Evolutionary conservation across 1,284 basidiomycete genomes (phyloP), one percentile per base, ranked within the genome.

Genomic region (Trametes pubescens): DNA sequence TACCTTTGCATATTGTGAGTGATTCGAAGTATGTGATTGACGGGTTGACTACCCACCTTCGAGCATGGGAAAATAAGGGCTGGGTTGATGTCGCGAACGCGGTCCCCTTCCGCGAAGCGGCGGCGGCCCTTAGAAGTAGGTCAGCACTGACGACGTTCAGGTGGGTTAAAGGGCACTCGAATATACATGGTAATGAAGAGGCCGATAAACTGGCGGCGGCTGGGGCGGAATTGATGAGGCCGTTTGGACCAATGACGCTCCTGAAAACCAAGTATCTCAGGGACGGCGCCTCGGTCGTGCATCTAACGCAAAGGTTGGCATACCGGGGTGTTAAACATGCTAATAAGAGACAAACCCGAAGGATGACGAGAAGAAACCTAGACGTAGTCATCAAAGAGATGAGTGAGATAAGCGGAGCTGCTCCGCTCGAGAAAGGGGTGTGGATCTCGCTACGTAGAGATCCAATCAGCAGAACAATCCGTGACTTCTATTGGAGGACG

Each of bases 11-110:
- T 3, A 65, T 67, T 9, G 47, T 46, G 7, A 61, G 53, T 4
- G 59, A 57, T 58, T 67, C 65, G 5, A 57, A 43, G 37, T 61
- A 57, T 37, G 32, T 52, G 10, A 37, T 59, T 1, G 44, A 65
- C 18, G 55, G 48, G 13, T 32, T 65, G 0, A 54, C 35, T 9
- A 43, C 6, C 24, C n/a, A 58, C 40, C 24, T 51, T 9, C 4
- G 1, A 1, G 29, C 37, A 38, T 60, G 57, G 57, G 65, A 67
- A 44, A 53, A 51, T 16, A 46, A 37, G 48, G 65, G 63, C 0
- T 67, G 62, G 57, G 57, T 65, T 4, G 59, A 46, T 1, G 54
- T 59, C 8, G 24, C 22, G 32, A 49, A 49, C n/a, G 48, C 22
- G 48, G 13, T 13, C 2, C 9, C 32, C 7, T 5, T 49, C 48